A percentile compares a stretch with the other conserved stretches of the same genome.
phyloP scores from a whole-genome alignment of 2,329 filamentous ascomycete species.

The Aspergillus luchuensis region DNA sequence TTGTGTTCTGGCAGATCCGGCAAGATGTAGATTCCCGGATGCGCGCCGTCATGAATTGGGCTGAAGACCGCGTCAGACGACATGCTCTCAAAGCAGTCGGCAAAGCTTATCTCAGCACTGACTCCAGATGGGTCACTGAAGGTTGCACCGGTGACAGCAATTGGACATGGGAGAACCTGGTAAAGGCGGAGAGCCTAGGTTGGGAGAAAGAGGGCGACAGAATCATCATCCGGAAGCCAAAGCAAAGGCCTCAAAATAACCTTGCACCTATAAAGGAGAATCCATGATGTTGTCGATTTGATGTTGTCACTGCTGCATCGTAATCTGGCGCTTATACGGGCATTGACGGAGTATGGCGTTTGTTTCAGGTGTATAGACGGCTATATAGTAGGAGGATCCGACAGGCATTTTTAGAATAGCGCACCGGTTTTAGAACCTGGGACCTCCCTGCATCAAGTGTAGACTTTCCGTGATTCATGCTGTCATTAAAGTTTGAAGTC shows the following conservation, averaged over 20 bases:
- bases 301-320: slow-evolving; percentile 4
- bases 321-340: slow-evolving; percentile 19
- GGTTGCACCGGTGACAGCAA: slow-evolving; percentile 46
- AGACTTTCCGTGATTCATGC: slow-evolving; percentile 7
- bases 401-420: slow-evolving; percentile 14
- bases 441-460: neutral
- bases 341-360: slow-evolving; percentile 23
- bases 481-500: slow-evolving; percentile 71
- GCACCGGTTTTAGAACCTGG: neutral
- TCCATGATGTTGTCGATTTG: neutral
- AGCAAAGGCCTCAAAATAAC: slow-evolving; percentile 27
- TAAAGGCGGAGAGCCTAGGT: slow-evolving; percentile 70
- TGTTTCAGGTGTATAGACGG: slow-evolving; percentile 7
- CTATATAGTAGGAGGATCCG: neutral
- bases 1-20: slow-evolving; percentile 72
- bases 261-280: slow-evolving; percentile 22
- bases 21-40: slow-evolving; percentile 77
- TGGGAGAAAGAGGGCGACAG: slow-evolving; percentile 76
- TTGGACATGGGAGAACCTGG: slow-evolving; percentile 71
- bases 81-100: slow-evolving; percentile 87
- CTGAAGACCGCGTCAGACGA: slow-evolving; percentile 70
- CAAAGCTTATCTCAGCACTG: slow-evolving; percentile 74
- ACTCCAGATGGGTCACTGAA: slow-evolving; percentile 69
- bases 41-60: slow-evolving; percentile 77
- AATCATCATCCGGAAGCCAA: slow-evolving; percentile 71